phyloP scores from a whole-genome alignment of 352 stramenopile genomes.

The Pythium plurisporium region DNA sequence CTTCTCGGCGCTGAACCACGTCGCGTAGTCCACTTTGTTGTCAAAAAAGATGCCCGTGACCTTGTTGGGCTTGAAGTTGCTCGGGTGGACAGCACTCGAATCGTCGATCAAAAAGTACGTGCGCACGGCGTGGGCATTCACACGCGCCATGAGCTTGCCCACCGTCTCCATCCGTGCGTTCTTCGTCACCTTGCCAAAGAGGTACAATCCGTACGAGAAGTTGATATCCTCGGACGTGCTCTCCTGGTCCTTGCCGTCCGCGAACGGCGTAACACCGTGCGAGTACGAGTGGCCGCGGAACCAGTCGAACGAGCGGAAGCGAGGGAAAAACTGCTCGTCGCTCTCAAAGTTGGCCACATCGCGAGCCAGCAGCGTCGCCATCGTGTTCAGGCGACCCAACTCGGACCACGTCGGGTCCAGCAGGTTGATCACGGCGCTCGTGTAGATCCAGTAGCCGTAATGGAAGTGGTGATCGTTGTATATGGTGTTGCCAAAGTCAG shows the following conservation, averaged over 20 bases:
- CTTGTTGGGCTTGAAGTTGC: constrained; percentile 64
- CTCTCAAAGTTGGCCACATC: constrained; percentile 48
- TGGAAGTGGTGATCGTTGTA: constrained; percentile 82
- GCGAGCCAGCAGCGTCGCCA: constrained; percentile 37
- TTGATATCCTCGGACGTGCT: constrained; percentile 68
- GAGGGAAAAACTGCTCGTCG: constrained; percentile 41
- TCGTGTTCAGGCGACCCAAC: constrained; percentile 45
- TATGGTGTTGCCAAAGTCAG: constrained; percentile 68
- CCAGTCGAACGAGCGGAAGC: constrained; percentile 66
- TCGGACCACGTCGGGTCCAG: constrained; percentile 58
- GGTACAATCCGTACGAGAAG: constrained; percentile 37
- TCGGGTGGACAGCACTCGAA: constrained; percentile 38
- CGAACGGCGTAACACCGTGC: constrained; percentile 53
- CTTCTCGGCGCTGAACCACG: constrained; percentile 62
- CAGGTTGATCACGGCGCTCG: constrained; percentile 59
- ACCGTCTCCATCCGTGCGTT: constrained; percentile 31
- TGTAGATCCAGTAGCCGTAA: constrained; percentile 71
- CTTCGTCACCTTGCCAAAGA: constrained; percentile 47
- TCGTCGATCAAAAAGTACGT: constrained; percentile 66
- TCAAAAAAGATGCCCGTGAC: constrained; percentile 33
- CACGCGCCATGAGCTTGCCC: constrained; percentile 50
- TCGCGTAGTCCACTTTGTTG: constrained; percentile 55
- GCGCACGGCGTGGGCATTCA: constrained; percentile 55
- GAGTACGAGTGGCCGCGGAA: constrained; percentile 68
- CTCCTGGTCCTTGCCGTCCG: constrained; percentile 68